Percentiles rank a stretch among this genome's conserved stretches.
Conservation (phyloP, 2,329 filamentous ascomycete species). For the Fusarium nurragi region DNA sequence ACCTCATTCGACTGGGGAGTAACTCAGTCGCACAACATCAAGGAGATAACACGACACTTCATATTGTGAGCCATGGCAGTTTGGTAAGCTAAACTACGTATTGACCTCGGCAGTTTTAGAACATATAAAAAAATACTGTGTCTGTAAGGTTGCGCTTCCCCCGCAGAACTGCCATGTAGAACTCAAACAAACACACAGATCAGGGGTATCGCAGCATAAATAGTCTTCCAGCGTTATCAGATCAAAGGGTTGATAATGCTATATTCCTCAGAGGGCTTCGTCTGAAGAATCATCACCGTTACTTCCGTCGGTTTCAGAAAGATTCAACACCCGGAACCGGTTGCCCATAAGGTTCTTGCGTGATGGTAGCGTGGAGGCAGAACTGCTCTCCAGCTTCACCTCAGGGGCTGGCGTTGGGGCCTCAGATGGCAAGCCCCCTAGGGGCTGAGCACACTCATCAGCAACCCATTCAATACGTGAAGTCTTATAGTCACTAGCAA, state of each 20-base stretch:
- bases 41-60: neutral
- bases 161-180: neutral
- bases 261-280: neutral
- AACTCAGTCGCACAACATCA: neutral
- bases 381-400: neutral
- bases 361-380: neutral
- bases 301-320: conserved; percentile 55
- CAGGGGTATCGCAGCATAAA: neutral
- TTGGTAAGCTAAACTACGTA: neutral
- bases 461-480: conserved; percentile 74
- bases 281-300: conserved; percentile 27
- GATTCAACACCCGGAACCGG: conserved; percentile 68
- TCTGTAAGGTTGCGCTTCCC: neutral
- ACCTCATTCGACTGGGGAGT: neutral
- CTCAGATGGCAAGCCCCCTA: conserved; percentile 46
- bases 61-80: neutral
- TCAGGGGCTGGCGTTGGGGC: neutral
- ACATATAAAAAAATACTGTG: neutral
- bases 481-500: conserved; percentile 71
- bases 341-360: conserved; percentile 58
- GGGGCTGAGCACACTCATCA: conserved; percentile 76
- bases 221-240: neutral
- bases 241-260: neutral
- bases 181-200: neutral
- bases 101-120: neutral